Percentiles rank a stretch among this genome's conserved stretches.
phyloP scores from a whole-genome alignment of 1,139 yeast genomes.

The Suhomyces bokatorum region DNA sequence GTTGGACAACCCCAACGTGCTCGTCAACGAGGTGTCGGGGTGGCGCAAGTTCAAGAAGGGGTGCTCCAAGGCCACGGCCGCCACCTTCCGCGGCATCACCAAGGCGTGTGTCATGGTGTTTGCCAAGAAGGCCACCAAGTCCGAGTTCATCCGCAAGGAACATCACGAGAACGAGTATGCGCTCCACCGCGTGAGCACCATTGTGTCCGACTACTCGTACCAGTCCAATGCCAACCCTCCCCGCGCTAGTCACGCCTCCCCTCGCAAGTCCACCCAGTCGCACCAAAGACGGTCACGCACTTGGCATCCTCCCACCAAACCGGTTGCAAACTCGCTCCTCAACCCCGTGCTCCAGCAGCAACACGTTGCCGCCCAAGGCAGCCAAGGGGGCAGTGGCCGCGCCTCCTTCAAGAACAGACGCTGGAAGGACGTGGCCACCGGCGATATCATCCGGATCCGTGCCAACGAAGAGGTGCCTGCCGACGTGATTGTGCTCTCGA shows the following conservation, averaged over 20 bases:
- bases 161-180: slow-evolving; percentile 30
- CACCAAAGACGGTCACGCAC: slow-evolving; percentile 12
- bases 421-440: slow-evolving; percentile 91
- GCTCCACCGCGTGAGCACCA: slow-evolving; percentile 42
- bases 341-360: slow-evolving; percentile 33
- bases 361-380: slow-evolving; percentile 18
- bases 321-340: slow-evolving; percentile 30
- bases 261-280: slow-evolving; percentile 9
- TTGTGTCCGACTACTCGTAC: slow-evolving; percentile 37
- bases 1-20: slow-evolving; percentile 72
- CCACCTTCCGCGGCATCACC: slow-evolving; percentile 22
- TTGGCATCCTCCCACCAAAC: slow-evolving; percentile 11
- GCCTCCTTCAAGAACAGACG: slow-evolving; percentile 63
- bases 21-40: slow-evolving; percentile 58
- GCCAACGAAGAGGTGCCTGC: slow-evolving; percentile 94
- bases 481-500: slow-evolving; percentile 74
- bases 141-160: slow-evolving; percentile 29
- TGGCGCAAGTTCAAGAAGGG: slow-evolving; percentile 68
- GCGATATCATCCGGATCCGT: slow-evolving; percentile 82
- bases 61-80: slow-evolving; percentile 28
- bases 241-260: slow-evolving; percentile 8
- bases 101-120: slow-evolving; percentile 29
- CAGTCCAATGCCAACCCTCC: slow-evolving; percentile 11
- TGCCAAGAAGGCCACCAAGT: slow-evolving; percentile 31
- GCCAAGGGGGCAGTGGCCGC: too few species aligned